phyloP scores from a whole-genome alignment of 768 basidiomycete genomes.

The Rhizopogon vulgaris region DNA sequence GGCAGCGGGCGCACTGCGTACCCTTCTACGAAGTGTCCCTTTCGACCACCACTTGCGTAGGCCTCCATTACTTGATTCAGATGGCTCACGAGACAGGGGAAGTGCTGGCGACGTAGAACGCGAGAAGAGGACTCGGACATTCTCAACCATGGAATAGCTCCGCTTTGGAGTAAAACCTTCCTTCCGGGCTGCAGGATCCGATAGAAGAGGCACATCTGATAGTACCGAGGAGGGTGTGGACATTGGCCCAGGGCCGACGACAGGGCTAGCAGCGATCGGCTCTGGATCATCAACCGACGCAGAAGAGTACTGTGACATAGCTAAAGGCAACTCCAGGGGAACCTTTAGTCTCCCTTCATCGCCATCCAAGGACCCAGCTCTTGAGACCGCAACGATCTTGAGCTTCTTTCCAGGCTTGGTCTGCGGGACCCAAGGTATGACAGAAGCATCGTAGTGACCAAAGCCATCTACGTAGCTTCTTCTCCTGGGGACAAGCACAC shows the following conservation, averaged over 20 bases:
- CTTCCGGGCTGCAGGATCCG: slow-evolving; percentile 20
- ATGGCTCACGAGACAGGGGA: slow-evolving; percentile 21
- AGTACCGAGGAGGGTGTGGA: slow-evolving; percentile 8
- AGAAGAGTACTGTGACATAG: slow-evolving; percentile 35
- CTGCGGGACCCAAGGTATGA: neutral
- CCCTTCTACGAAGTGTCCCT: slow-evolving; percentile 43
- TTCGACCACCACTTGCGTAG: slow-evolving; percentile 45
- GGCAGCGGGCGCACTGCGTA: slow-evolving; percentile 47
- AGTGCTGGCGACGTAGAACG: slow-evolving; percentile 37
- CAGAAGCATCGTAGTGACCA: neutral
- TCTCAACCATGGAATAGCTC: slow-evolving; percentile 52
- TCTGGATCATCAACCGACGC: slow-evolving; percentile 19
- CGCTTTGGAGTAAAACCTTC: slow-evolving; percentile 32
- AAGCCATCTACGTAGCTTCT: slow-evolving; percentile 38
- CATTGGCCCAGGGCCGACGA: slow-evolving; percentile 11
- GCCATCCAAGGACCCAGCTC: slow-evolving; percentile 14
- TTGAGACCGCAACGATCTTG: slow-evolving; percentile 20
- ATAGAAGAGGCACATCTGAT: slow-evolving; percentile 15
- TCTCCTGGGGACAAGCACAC: slow-evolving; percentile 58
- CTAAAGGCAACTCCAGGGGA: slow-evolving; percentile 28
- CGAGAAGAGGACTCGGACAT: slow-evolving; percentile 56
- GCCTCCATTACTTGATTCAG: slow-evolving; percentile 22
- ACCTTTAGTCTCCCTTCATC: slow-evolving; percentile 19
- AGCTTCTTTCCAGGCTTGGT: slow-evolving; percentile 18
- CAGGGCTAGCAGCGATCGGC: slow-evolving; percentile 13